Evolutionary conservation across 2,329 filamentous ascomycete species (phyloP), one percentile per base, ranked within the genome.

Genomic region (Myriosclerotinia duriaeana): DNA sequence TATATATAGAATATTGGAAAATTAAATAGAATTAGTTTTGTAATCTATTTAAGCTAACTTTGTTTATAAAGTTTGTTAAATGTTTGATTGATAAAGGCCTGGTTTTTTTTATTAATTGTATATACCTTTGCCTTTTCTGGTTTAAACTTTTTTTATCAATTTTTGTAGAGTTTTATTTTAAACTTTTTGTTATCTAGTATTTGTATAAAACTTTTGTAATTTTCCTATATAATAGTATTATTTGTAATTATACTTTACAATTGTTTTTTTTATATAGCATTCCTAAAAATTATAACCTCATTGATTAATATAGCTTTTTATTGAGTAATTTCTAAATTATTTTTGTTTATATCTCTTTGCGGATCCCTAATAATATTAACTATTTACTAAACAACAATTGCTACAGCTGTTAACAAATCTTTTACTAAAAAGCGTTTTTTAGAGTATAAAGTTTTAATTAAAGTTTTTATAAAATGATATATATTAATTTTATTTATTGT

Each of bases 361-460:
- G 5, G 5, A 34, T 34, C 5, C 5, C 2, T 34, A 34, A 34
- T 34, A 34, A 3, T 34, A 34, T 34, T 34, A 15, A 15, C 4
- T 15, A 15, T 44, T 2, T 15, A 44, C 2, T 2, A 44, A 2
- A 17, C 3, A 17, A 15, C 1, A 44, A 44, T 15, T 44, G 2
- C 4, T 15, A 44, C 17, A 15, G 3, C 12, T 15, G n/a, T n/a
- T n/a, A n/a, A 15, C 4, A 15, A 44, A 14, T 2, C 40, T 15
- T 44, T 44, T 5, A 15, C 3, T 15, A 44, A 44, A 44, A 44
- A 15, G 15, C 15, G 14, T 15, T 44, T 44, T 17, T 15, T 44
- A 15, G 5, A 44, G 0, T 1, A 15, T 17, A 15, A 44, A 2
- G 4, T 44, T 14, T 0, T 44, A 1, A 3, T 0, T 14, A 17